Conservation (phyloP, 257 asterid species). For the Solanum clarkiae region DNA sequence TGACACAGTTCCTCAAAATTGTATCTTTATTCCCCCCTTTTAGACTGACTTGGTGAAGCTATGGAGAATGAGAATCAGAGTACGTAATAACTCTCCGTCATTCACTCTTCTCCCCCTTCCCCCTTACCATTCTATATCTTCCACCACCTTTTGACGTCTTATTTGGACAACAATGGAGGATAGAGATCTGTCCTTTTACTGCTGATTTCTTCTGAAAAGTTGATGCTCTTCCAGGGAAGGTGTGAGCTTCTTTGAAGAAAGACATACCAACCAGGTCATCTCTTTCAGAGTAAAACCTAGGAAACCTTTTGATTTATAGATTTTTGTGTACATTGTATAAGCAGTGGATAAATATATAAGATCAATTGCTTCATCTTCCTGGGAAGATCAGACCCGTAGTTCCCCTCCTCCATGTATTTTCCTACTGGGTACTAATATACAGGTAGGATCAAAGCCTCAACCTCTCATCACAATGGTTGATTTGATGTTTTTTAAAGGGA, state of each 20-base stretch:
- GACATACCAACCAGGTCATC: background rate
- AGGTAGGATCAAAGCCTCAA: background rate
- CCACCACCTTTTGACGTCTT: background rate
- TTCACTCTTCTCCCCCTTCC: background rate
- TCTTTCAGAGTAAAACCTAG: background rate
- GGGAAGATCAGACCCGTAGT: background rate
- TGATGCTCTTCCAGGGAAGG: background rate
- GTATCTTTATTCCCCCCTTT: background rate
- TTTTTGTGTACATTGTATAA: background rate
- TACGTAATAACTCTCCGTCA: background rate
- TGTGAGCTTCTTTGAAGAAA: background rate
- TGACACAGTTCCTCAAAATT: background rate
- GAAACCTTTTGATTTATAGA: background rate
- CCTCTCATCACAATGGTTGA: background rate
- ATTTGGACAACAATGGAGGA: background rate
- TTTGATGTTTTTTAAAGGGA: background rate
- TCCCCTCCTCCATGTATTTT: background rate
- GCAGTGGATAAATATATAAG: background rate
- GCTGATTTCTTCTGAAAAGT: background rate
- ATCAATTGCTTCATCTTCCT: background rate
- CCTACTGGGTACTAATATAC: background rate
- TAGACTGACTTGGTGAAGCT: background rate
- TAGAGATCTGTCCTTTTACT: background rate
- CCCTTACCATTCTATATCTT: background rate
- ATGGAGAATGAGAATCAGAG: background rate